Base-by-base conservation (phyloP, 345 rosid species). In the Eucalyptus dawsonii region DNA sequence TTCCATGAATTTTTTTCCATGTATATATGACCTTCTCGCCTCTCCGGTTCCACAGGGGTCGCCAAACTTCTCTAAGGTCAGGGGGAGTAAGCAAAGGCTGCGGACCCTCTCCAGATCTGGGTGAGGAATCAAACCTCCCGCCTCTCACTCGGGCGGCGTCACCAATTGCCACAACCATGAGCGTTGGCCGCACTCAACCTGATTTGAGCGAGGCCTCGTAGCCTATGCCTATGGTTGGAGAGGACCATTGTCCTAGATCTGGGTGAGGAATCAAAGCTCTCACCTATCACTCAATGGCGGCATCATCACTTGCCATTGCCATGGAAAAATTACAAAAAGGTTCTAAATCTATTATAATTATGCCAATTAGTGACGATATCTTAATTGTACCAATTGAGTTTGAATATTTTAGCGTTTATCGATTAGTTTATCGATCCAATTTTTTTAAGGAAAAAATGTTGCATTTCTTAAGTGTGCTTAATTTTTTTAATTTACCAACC, bases 341-440 rank as follows among this genome's bases (percentile, higher is more conserved):
- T 56, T 22, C n/a, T 56, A 0, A 56, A 56, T 3, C 6, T 21
- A 19, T 54, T 54, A 9, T 22, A 8, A 54, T 8, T 54, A 4
- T 51, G 25, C 0, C 50, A 47, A 47, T 47, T 1, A 47, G 14
- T 56, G 6, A 22, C 24, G 5, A 56, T 0, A 3, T 56, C 6
- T 56, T 22, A 56, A 56, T 69, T 69, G 8, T 34, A 17, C 7
- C 5, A 17, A 17, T 9, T 34, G 13, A 56, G 6, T 24, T 2
- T 24, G 0, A 10, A 22, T 24, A 22, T 56, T 24, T 56, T 10
- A 0, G 0, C 0, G 0, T 2, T 56, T 56, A 56, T 0, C 3
- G 24, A 56, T 24, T 56, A 62, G 31, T 62, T 27, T 7, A 15
- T 31, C 0, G 0, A 0, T 4, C 22, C 15, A 14, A n/a, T n/a